Evolutionary conservation across 257 asterid species (phyloP).

Genomic region (Lycium ferocissimum): DNA sequence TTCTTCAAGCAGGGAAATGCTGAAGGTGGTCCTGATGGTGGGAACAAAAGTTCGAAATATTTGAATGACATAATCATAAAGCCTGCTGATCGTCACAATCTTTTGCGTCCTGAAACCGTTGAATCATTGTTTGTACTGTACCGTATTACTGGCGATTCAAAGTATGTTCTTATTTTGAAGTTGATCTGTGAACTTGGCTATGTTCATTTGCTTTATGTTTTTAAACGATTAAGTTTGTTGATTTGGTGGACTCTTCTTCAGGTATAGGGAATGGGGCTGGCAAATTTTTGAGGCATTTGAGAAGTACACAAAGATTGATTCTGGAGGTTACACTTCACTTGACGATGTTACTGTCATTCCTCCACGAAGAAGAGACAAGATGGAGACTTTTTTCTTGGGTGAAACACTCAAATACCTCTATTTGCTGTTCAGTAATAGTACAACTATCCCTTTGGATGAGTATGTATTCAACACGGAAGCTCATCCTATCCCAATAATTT

Average conservation of each 20-base stretch:
- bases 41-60: conserved; percentile 73
- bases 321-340: conserved; percentile 91
- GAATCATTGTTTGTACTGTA: conserved; percentile 85
- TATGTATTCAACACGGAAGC: conserved; percentile 95
- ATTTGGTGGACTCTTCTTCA: conserved; percentile 43
- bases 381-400: conserved; percentile 95
- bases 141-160: conserved; percentile 89
- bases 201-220: neutral
- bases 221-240: conserved; percentile 17
- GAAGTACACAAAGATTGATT: conserved; percentile 75
- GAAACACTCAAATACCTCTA: conserved; percentile 93
- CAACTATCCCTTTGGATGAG: conserved; percentile 76
- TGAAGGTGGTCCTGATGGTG: conserved; percentile 77
- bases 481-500: conserved; percentile 82
- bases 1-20: conserved; percentile 60
- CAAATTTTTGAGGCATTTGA: conserved; percentile 93
- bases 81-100: conserved; percentile 93
- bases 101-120: conserved; percentile 97
- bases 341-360: conserved; percentile 87
- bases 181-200: conserved; percentile 9
- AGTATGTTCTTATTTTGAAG: conserved; percentile 52
- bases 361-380: conserved; percentile 86
- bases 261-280: conserved; percentile 99
- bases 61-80: conserved; percentile 79
- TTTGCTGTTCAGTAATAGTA: conserved; percentile 63